These are phyloP conservation scores for Solanum hybrid DNA, from an alignment of 305 asterid species.

Conservation along the genomic window DNA sequence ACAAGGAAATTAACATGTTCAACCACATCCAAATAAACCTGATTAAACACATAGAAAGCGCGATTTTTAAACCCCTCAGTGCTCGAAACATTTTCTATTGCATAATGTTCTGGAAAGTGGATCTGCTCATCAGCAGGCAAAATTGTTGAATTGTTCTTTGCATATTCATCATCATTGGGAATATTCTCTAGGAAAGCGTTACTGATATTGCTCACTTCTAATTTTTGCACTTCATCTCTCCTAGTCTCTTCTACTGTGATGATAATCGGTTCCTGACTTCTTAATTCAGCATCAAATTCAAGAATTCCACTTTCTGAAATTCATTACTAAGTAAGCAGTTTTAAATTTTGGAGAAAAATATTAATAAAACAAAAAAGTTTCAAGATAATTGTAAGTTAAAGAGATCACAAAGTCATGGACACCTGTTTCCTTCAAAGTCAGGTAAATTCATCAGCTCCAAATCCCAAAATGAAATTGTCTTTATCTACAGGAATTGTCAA, in stretches of 20 bases:
- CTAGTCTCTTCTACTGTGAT: constrained; percentile 5
- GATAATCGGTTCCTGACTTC: constrained; percentile 12
- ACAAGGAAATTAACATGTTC: constrained; percentile 93
- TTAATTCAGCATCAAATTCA: constrained; percentile 15
- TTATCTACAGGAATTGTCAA: background rate
- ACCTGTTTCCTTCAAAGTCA: constrained; percentile 25
- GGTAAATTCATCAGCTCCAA: constrained; percentile 25
- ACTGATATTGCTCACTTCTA: constrained; percentile 6
- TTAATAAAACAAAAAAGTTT: background rate
- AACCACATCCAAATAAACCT: constrained; percentile 80
- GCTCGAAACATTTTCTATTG: constrained; percentile 16
- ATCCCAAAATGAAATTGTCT: background rate
- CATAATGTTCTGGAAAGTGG: constrained; percentile 14
- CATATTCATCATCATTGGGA: background rate
- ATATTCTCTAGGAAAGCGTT: background rate
- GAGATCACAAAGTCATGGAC: constrained; percentile 24
- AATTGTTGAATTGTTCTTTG: constrained; percentile 13
- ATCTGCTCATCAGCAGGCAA: constrained; percentile 7
- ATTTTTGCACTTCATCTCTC: constrained; percentile 6
- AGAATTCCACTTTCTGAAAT: constrained; percentile 16
- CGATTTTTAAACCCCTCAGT: background rate
- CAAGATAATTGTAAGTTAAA: background rate
- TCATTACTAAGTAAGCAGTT: background rate
- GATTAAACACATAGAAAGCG: constrained; percentile 1
- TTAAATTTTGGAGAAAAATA: background rate